phyloP scores from a whole-genome alignment of 2,329 filamentous ascomycete species.

The Pyricularia pennisetigena region DNA sequence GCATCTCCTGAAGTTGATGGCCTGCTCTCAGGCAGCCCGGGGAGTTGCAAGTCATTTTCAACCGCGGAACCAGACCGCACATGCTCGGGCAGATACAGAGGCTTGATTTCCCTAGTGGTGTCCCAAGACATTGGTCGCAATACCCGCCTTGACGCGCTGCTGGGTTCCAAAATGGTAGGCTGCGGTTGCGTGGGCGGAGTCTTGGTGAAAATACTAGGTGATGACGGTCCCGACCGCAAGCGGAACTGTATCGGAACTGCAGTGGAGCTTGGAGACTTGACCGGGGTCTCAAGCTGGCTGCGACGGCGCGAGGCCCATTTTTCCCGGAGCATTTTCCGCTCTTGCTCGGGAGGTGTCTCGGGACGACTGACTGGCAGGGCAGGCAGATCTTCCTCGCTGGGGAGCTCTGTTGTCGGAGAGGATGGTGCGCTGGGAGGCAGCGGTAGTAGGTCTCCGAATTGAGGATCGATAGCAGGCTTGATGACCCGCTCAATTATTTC shows the following conservation, averaged over 20 bases:
- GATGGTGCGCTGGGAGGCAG: constrained; percentile 50
- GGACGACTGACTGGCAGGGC: constrained; percentile 51
- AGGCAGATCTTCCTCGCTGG: constrained; percentile 32
- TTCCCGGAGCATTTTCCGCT: constrained; percentile 29
- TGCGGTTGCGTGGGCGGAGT: constrained; percentile 25
- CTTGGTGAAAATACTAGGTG: constrained; percentile 26
- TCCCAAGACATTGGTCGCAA: constrained; percentile 52
- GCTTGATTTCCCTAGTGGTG: constrained; percentile 61
- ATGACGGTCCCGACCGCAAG: constrained; percentile 34
- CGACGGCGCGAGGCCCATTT: constrained; percentile 36
- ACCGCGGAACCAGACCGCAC: constrained; percentile 23
- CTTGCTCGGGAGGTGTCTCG: constrained; percentile 39
- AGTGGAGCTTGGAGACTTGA: constrained; percentile 44
- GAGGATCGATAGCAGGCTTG: constrained; percentile 56
- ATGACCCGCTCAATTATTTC: constrained; percentile 48
- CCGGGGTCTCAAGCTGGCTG: constrained; percentile 35
- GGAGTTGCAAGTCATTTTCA: constrained; percentile 25
- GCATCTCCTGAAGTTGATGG: constrained; percentile 5
- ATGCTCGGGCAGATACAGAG: constrained; percentile 71
- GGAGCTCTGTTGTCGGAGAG: constrained; percentile 27
- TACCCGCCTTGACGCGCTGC: constrained; percentile 24
- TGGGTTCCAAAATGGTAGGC: constrained; percentile 4
- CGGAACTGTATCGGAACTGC: constrained; percentile 48
- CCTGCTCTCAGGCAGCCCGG: constrained; percentile 36
- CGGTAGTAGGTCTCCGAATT: constrained; percentile 54